phyloP scores from a whole-genome alignment of 345 rosid species.

The Camelina hispida region DNA sequence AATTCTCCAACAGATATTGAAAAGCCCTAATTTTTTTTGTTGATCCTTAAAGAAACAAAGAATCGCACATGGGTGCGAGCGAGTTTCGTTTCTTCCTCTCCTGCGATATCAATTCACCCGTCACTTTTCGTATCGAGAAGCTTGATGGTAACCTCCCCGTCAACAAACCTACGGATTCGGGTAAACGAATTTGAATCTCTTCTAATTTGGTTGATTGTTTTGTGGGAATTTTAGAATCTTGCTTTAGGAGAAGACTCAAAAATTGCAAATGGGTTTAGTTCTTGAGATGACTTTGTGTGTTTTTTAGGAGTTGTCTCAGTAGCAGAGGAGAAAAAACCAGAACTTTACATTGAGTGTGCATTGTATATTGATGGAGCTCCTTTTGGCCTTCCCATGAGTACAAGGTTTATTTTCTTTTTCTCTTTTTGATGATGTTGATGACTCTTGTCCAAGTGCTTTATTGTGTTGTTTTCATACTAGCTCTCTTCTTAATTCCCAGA shows the following conservation, averaged over 20 bases:
- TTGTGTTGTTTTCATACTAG: constrained; percentile 7
- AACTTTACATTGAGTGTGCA: constrained; percentile 82
- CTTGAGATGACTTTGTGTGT: not conserved
- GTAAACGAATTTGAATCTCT: constrained; percentile 40
- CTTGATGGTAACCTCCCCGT: constrained; percentile 76
- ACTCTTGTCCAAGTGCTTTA: not conserved
- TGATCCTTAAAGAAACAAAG: not conserved
- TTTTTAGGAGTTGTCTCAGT: constrained; percentile 52
- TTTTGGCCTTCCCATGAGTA: constrained; percentile 89
- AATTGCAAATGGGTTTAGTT: constrained; percentile 7
- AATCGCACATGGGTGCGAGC: constrained; percentile 63
- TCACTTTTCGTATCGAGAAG: constrained; percentile 89
- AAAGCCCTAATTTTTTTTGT: not conserved
- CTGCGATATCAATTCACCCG: constrained; percentile 91
- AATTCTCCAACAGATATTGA: too few species aligned
- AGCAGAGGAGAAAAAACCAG: constrained; percentile 68
- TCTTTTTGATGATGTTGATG: constrained; percentile 27
- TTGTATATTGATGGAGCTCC: constrained; percentile 90
- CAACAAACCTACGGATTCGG: constrained; percentile 54
- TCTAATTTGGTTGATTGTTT: constrained; percentile 4
- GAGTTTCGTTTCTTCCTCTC: constrained; percentile 97
- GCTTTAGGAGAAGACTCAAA: not conserved
- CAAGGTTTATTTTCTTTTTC: constrained; percentile 55
- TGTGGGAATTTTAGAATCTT: constrained; percentile 1
- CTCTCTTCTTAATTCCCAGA: constrained; percentile 51